Percentiles rank a stretch among this genome's conserved stretches.
These are phyloP conservation scores for Aspergillus kassunensis DNA, from an alignment of 495 filamentous ascomycete species.

Conservation along the genomic window DNA sequence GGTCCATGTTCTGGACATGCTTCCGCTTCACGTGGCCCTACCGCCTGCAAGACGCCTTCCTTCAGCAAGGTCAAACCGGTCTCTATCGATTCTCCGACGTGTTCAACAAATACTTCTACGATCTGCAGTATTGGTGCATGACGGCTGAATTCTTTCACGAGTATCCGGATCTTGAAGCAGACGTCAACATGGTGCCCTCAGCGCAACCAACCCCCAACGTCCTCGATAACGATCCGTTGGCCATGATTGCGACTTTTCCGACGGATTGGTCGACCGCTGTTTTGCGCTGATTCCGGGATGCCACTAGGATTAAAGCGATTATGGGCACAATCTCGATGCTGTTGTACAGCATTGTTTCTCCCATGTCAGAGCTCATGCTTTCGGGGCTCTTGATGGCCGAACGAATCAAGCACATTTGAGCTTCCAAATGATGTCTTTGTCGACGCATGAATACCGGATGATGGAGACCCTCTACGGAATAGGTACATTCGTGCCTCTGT, in stretches of 20 bases:
- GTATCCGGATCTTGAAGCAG: constrained; percentile 10
- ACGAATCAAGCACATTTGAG: no score
- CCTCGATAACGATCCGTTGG: not conserved
- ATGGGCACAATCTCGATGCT: no score
- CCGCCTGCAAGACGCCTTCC: constrained; percentile 1
- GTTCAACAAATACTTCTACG: constrained; percentile 12
- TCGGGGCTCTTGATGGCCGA: no score
- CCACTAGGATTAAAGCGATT: no score
- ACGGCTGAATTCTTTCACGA: constrained; percentile 10
- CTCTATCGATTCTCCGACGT: constrained; percentile 9
- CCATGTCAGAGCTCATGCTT: no score
- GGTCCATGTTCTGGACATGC: constrained; percentile 13
- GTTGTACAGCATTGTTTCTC: no score
- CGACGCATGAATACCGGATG: no score
- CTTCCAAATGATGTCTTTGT: no score
- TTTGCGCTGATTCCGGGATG: no score
- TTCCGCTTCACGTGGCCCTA: constrained; percentile 15
- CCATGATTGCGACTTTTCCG: constrained; percentile 5
- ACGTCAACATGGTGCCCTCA: constrained; percentile 5
- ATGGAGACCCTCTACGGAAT: no score
- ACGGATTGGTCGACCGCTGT: constrained; percentile 2
- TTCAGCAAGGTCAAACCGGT: constrained; percentile 7
- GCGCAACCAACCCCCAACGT: not conserved
- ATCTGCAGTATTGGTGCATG: constrained; percentile 16
- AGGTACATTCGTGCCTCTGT: no score